Evolutionary conservation across 306 rosid species (phyloP).

Genomic region (Ceratonia siliqua): DNA sequence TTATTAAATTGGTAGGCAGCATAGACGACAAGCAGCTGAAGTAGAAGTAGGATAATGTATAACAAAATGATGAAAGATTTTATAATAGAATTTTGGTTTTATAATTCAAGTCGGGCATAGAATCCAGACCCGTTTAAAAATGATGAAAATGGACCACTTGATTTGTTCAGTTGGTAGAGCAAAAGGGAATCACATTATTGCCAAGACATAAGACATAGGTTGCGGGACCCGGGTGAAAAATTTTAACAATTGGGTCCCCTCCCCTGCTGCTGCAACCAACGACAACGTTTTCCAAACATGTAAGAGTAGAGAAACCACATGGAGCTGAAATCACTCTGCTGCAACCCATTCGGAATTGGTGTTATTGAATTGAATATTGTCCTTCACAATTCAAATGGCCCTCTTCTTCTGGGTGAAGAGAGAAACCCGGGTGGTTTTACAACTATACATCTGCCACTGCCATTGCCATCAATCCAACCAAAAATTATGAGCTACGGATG

Average conservation of each 20-base stretch:
- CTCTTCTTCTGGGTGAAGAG: background rate
- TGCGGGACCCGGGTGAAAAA: slow-evolving; percentile 39
- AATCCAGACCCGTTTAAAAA: slow-evolving; percentile 11
- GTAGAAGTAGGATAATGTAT: too few relatives aligned
- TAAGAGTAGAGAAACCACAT: background rate
- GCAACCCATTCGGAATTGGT: background rate
- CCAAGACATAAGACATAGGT: slow-evolving; percentile 19
- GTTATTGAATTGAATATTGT: background rate
- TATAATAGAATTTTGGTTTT: background rate
- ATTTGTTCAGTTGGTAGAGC: background rate
- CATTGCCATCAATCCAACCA: too few relatives aligned
- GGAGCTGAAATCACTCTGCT: background rate
- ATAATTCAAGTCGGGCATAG: slow-evolving; percentile 2
- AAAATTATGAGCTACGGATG: too few relatives aligned
- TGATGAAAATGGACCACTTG: slow-evolving; percentile 37
- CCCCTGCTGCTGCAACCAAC: slow-evolving; percentile 36
- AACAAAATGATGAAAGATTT: too few relatives aligned
- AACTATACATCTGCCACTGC: too few relatives aligned
- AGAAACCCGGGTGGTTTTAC: too few relatives aligned
- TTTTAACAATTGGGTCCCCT: slow-evolving; percentile 5
- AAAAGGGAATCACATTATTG: slow-evolving; percentile 5
- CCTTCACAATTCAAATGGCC: background rate
- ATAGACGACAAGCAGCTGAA: too few relatives aligned
- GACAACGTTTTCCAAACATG: slow-evolving; percentile 23
- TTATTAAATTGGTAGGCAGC: too few relatives aligned